Evolutionary conservation across 441 rosid species (phyloP), one percentile per base, ranked within the genome.

Genomic region (Bocquillonia castaneifolia): DNA sequence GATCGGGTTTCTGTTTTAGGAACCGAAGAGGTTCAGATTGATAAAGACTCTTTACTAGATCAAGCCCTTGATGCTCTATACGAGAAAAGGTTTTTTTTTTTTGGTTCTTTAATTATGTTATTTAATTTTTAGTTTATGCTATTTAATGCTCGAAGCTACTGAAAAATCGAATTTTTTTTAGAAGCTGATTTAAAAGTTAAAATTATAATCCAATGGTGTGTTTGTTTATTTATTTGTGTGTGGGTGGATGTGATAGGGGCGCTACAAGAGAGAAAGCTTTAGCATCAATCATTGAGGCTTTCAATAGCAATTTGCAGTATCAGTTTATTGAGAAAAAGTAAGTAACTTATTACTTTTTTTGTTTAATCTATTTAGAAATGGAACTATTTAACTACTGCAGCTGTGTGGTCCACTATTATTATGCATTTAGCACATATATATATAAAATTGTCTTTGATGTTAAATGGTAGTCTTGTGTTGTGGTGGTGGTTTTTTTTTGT

Each of bases 231-330:
- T n/a, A n/a, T n/a, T n/a, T n/a, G n/a, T n/a, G n/a, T n/a, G n/a
- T n/a, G n/a, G 18, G 10, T 47, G 74, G 66, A n/a, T 79, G n/a
- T n/a, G 10, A 39, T 47, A 94, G 99, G 88, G 85, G 93, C 70
- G 74, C 97, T 20, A 90, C 95, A 0, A 85, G 96, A 78, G 99
- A 92, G 84, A 85, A 76, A 73, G 97, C 99, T 66, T 69, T 95
- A 82, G 74, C 77, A 14, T 54, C 80, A 7, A 88, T 90, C 70
- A 78, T 84, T n/a, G 95, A 89, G 0, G 90, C 98, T 64, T 92
- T 92, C 75, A 86, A 74, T 72, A 80, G 77, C 71, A 78, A 75
- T 51, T 65, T 95, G 86, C 97, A 88, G 80, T 81, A 81, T 70
- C 84, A 87, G 72, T 95, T 92, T 76, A 83, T 88, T 10, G 92